These are phyloP conservation scores for Striga asiatica DNA, from an alignment of 257 asterid species.

Conservation along the genomic window DNA sequence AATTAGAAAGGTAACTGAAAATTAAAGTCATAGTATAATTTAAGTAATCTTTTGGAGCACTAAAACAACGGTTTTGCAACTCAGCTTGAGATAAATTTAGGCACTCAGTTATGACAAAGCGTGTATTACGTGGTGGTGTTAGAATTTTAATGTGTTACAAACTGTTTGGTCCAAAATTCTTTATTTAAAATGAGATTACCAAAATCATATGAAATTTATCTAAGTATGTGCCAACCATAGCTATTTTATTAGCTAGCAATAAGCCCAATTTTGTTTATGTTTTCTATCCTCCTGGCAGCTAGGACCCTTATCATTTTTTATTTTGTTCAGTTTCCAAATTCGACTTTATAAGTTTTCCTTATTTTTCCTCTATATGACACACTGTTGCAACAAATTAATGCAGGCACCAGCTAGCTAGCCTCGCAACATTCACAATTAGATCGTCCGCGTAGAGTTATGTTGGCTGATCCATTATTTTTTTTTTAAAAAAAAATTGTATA, in stretches of 20 bases:
- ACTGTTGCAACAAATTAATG: neutral
- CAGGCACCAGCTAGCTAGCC: no score
- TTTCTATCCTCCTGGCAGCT: neutral
- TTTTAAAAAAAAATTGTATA: no score
- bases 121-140: no score
- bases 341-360: neutral
- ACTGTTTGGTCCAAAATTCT: neutral
- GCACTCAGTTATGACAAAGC: no score
- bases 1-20: no score
- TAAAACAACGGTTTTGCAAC: no score
- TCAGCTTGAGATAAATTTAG: no score
- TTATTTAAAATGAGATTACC: neutral
- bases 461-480: no score
- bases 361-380: neutral
- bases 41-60: no score
- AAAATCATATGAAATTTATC: constrained; percentile 1
- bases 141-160: constrained; percentile 10
- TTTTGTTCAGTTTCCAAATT: neutral
- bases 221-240: constrained; percentile 7
- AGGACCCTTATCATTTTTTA: neutral
- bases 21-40: no score
- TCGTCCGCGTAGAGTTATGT: no score
- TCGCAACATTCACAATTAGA: no score
- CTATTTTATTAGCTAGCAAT: neutral
- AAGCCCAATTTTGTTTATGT: neutral